phyloP scores from a whole-genome alignment of 192 early-diverging fungal species.

The Glomus cerebriforme region DNA sequence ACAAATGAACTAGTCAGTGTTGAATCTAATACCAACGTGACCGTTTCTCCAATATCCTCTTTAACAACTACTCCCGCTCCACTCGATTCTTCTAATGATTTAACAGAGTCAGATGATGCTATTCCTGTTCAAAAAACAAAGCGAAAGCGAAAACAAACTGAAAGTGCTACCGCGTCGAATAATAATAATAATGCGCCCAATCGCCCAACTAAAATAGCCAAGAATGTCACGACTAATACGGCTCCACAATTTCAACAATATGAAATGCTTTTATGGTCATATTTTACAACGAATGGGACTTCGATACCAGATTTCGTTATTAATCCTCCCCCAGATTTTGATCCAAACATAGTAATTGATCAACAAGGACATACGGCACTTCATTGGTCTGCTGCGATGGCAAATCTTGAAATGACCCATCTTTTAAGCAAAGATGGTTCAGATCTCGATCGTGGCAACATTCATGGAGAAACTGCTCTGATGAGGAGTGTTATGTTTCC shows the following conservation, averaged over 20 bases:
- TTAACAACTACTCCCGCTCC: slow-evolving; percentile 22
- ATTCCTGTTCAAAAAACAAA: neutral
- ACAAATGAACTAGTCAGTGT: slow-evolving; percentile 37
- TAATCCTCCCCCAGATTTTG: slow-evolving; percentile 62
- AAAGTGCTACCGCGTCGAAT: slow-evolving; percentile 27
- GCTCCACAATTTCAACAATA: slow-evolving; percentile 35
- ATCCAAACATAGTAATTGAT: slow-evolving; percentile 87
- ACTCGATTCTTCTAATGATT: slow-evolving; percentile 29
- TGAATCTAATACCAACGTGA: slow-evolving; percentile 22
- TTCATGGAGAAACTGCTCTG: slow-evolving; percentile 85
- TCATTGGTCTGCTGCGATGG: slow-evolving; percentile 96
- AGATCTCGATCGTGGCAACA: slow-evolving; percentile 72
- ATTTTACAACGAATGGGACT: slow-evolving; percentile 49
- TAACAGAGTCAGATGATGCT: slow-evolving; percentile 17
- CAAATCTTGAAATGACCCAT: slow-evolving; percentile 69
- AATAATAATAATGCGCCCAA: slow-evolving; percentile 29
- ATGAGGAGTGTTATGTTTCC: slow-evolving; percentile 89
- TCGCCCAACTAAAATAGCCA: slow-evolving; percentile 13
- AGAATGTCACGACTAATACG: neutral
- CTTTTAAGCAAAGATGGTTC: slow-evolving; percentile 77
- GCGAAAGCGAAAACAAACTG: slow-evolving; percentile 31
- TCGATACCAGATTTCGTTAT: slow-evolving; percentile 56
- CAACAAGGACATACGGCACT: slow-evolving; percentile 93
- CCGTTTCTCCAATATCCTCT: slow-evolving; percentile 25
- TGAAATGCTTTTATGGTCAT: slow-evolving; percentile 37